phyloP scores from a whole-genome alignment of 805 yeast species.

The Jamesozyma spencerorum region DNA sequence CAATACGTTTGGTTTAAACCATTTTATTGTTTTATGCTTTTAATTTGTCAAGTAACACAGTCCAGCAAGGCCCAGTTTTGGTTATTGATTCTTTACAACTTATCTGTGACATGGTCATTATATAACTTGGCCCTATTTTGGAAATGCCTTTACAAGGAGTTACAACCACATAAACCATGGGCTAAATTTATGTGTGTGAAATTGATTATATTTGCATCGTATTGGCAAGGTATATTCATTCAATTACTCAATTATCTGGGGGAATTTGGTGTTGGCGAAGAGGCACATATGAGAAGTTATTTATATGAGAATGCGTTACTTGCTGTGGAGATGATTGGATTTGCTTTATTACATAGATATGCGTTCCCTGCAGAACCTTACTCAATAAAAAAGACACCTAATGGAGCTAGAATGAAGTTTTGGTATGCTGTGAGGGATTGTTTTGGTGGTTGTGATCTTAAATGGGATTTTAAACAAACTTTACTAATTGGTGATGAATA shows the following conservation, averaged over 20 bases:
- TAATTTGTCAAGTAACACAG: constrained; percentile 37
- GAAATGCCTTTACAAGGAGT: constrained; percentile 75
- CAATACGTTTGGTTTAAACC: constrained; percentile 97
- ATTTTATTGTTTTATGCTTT: constrained; percentile 50
- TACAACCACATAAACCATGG: constrained; percentile 76
- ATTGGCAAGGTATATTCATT: constrained; percentile 81
- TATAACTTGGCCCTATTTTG: constrained; percentile 85
- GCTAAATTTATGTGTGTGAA: constrained; percentile 91
- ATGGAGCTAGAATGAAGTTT: constrained; percentile 56
- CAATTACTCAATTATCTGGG: constrained; percentile 44
- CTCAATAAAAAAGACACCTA: constrained; percentile 50
- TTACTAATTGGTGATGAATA: constrained; percentile 54
- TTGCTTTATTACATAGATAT: constrained; percentile 80
- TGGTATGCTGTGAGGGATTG: constrained; percentile 65
- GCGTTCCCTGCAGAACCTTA: constrained; percentile 78
- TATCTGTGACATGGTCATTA: constrained; percentile 71
- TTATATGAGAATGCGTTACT: constrained; percentile 69
- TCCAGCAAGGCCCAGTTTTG: constrained; percentile 41
- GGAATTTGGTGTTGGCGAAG: constrained; percentile 27
- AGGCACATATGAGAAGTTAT: constrained; percentile 37
- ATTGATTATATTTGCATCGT: constrained; percentile 90
- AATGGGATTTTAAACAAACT: constrained; percentile 65
- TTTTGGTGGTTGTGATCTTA: constrained; percentile 65
- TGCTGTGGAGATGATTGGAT: constrained; percentile 75
- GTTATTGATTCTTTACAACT: constrained; percentile 64